Conservation (phyloP, 2,329 filamentous ascomycete species). For the Monilinia polystroma region DNA sequence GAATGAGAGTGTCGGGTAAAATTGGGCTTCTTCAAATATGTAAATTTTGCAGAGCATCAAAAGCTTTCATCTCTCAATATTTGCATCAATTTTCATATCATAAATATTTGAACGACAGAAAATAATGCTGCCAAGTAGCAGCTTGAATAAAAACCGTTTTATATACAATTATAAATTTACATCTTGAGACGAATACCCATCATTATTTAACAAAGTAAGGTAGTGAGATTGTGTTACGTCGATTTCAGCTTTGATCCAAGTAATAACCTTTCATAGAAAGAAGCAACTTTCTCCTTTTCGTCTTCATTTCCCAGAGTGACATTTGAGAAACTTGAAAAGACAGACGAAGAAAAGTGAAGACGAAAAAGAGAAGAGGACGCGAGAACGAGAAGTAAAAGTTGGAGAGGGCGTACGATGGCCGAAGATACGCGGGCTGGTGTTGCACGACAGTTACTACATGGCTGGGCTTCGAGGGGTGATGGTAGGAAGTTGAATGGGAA, state of each 20-base stretch:
- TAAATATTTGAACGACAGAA: background rate
- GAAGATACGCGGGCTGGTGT: conserved; percentile 1
- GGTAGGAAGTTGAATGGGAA: no score
- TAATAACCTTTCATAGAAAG: background rate
- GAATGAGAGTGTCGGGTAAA: background rate
- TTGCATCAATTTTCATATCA: background rate
- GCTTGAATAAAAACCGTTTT: background rate
- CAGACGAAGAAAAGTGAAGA: background rate
- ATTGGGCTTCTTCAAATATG: background rate
- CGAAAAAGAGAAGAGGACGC: background rate
- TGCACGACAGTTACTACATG: conserved; percentile 3
- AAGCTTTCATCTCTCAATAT: conserved; percentile 3
- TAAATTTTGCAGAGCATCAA: background rate
- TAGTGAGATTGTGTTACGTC: background rate
- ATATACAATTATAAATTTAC: background rate
- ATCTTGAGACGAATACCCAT: background rate
- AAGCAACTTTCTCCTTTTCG: background rate
- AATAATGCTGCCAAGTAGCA: conserved; percentile 8
- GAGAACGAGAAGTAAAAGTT: background rate
- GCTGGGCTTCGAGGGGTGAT: background rate
- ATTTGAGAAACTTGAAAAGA: conserved; percentile 7
- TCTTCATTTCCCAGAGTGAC: conserved; percentile 1
- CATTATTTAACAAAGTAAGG: background rate
- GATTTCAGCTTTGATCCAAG: background rate
- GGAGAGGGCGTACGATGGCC: conserved; percentile 5